Evolutionary conservation across 169 alveolate species (phyloP), one percentile per base, ranked within the genome.

Genomic region (Plasmodium gonderi): DNA sequence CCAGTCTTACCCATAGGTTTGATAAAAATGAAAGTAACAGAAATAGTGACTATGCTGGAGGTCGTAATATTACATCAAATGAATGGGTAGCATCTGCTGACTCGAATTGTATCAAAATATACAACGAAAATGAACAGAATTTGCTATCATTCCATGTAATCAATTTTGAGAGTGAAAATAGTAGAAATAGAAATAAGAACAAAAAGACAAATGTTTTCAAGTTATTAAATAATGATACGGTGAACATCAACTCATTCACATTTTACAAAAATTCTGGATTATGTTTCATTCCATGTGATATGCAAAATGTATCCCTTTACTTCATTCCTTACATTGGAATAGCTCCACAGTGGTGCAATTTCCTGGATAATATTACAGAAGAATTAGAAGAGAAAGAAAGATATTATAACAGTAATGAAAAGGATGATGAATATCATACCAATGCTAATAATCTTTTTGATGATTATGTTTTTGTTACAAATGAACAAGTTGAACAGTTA

Each of bases 271-370:
- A 98, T 78, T 95, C 98, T 7, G 99, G 99, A 11, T 72, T 98
- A 87, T 95, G 99, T 75, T 97, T 98, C 92, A 96, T 97, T 8
- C 99, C 98, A 1, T 97, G 98, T 38, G 99, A 98, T 94, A 96
- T 97, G 69, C 96, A 97, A 38, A 97, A 98, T 91, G 95, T 98
- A 0, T 99, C 99, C 44, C 95, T 98, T 20, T 98, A 97, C 94
- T 98, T 97, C 91, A 94, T 98, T 6, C 99, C 99, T 12, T 92
- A 95, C 79, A 91, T 98, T 42, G 99, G 99, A 1, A 97, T 98
- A 8, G 99, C 99, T 11, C 99, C 99, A 60, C 97, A 92, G 29
- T 98, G 99, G 99, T 98, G 99, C 65, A 96, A 99, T 49, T 98
- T 98, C 96, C 92, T 98, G 67, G 99, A 98, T 85, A 97, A 97